Evolutionary conservation across 257 asterid genomes (phyloP), one percentile per base, ranked within the genome.

Genomic region (Solanum peruvianum): DNA sequence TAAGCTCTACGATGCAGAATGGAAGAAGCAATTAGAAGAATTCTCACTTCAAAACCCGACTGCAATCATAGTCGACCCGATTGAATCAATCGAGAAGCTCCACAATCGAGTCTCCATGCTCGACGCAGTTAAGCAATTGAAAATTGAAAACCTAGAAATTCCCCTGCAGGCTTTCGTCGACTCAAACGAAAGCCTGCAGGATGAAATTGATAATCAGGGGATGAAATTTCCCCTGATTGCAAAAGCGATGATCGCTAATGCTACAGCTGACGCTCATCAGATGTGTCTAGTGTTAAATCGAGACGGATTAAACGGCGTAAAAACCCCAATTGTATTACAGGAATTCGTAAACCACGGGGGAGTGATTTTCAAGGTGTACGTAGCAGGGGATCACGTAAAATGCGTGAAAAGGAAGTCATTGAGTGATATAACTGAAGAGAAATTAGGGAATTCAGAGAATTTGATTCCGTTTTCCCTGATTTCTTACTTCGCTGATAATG

Each of bases 321-420:
- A 93, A 14, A 86, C 94, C 20, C 94, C 99, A 0, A 83, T 94
- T 64, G 94, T 96, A 21, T 86, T 96, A 92, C 99, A 96, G 91
- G 97, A 95, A 91, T 95, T 96, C 64, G 95, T 95, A 85, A 96
- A 94, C 89, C 99, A 96, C 58, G 99, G 98, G 23, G 99, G 98
- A 33, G 95, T 96, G 37, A 87, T 96, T 70, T 95, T 94, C 90
- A 96, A 96, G 75, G 95, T 96, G 3, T 96, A 96, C 20, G 98
- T 95, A 60, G 98, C 95, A 20, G 99, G 98, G 1, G 42, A 86
- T 87, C 92, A 93, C 62, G 91, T 93, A 16, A 91, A 85, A 77
- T 94, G 98, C 67, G 98, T 94, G 76, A 95, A 93, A 89, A 91
- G 98, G 87, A 89, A 62, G 89, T 96, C 98, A 2, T 84, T 96